Evolutionary conservation across 176 grass and related monocot genomes (phyloP).

Genomic region (Bonia amplexicaulis): DNA sequence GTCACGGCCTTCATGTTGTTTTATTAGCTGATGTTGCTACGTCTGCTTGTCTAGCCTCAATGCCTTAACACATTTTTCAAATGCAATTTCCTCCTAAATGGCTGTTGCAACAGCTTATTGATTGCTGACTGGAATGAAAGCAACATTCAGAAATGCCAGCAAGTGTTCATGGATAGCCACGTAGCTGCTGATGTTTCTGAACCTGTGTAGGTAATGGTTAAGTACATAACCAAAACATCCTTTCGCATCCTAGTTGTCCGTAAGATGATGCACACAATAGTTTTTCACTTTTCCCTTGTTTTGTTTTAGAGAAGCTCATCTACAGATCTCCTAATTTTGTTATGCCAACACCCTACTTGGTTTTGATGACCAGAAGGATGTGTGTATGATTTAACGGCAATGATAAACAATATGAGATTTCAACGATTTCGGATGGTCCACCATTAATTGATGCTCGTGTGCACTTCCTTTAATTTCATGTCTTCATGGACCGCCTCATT

Average conservation of each 20-base stretch:
- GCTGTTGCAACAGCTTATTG: neutral
- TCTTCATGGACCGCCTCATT: constrained; percentile 14
- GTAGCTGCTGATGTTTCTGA: neutral
- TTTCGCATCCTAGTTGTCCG: neutral
- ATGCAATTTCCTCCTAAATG: neutral
- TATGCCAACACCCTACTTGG: neutral
- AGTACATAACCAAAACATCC: neutral
- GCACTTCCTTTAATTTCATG: constrained; percentile 5
- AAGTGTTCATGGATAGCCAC: neutral
- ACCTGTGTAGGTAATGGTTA: neutral
- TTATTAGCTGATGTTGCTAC: constrained; percentile 15
- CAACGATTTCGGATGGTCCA: neutral
- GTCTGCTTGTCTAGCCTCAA: neutral
- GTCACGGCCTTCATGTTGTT: constrained; percentile 11
- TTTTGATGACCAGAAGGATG: neutral
- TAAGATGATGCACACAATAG: neutral
- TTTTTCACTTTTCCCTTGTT: neutral
- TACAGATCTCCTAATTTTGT: neutral
- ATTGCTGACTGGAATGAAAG: constrained; percentile 23
- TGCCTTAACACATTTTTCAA: constrained; percentile 6
- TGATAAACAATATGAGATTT: neutral
- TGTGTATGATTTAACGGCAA: neutral
- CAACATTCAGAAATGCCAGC: neutral
- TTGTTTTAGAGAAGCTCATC: neutral
- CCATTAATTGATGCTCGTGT: neutral